Evolutionary conservation across 2,329 filamentous ascomycete species (phyloP).

Genomic region (Graphiopsis chlorocephala): DNA sequence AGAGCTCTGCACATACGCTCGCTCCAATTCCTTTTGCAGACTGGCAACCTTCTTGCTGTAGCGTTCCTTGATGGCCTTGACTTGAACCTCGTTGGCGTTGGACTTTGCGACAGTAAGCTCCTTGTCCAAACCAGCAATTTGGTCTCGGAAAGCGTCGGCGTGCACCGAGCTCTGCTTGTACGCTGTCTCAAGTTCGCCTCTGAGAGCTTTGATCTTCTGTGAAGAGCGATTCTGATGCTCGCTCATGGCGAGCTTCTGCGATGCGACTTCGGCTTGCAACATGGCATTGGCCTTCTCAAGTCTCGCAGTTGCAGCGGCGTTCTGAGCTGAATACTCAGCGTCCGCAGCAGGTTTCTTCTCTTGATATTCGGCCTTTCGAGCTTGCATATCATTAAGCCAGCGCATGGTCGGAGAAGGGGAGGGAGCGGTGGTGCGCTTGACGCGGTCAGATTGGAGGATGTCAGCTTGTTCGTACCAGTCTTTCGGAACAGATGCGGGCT

Average conservation of each 20-base stretch:
- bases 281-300: conserved; percentile 27
- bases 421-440: conserved; percentile 22
- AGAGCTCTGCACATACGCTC: conserved; percentile 25
- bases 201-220: conserved; percentile 26
- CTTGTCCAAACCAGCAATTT: conserved; percentile 14
- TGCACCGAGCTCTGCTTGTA: conserved; percentile 32
- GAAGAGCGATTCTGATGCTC: conserved; percentile 18
- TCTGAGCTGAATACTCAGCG: conserved; percentile 7
- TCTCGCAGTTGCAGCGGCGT: conserved; percentile 17
- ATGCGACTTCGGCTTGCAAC: conserved; percentile 27
- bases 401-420: conserved; percentile 18
- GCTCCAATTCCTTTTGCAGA: conserved; percentile 24
- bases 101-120: conserved; percentile 24
- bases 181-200: conserved; percentile 27
- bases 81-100: conserved; percentile 18
- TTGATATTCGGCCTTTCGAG: conserved; percentile 18
- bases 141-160: conserved; percentile 15
- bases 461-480: conserved; percentile 28
- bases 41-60: conserved; percentile 24
- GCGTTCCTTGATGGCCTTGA: conserved; percentile 19
- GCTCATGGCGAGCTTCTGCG: conserved; percentile 29
- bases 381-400: conserved; percentile 30
- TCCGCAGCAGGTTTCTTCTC: conserved; percentile 16
- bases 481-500: conserved; percentile 22
- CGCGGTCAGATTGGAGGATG: conserved; percentile 29